Conservation (phyloP, 305 asterid species). For the Nicotiana rustica region DNA sequence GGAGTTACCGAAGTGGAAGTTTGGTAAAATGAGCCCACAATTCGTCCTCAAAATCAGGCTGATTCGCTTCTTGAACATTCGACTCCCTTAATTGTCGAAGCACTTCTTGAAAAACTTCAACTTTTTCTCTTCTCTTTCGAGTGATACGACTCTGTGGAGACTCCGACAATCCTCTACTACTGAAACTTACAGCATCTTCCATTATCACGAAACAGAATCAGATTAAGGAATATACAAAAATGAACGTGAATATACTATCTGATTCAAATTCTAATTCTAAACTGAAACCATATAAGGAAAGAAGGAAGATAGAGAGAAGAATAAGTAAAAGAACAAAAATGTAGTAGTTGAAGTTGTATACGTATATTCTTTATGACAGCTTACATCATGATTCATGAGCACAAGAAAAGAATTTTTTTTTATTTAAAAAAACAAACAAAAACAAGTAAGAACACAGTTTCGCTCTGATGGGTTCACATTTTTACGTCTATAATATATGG, state of each 20-base stretch:
- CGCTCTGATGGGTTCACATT: neutral
- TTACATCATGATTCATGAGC: conserved; percentile 48
- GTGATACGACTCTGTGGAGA: conserved; percentile 57
- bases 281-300: conserved; percentile 8
- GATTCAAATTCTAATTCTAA: conserved; percentile 70
- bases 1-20: conserved; percentile 72
- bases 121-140: conserved; percentile 68
- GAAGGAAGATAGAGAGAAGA: neutral
- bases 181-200: conserved; percentile 84
- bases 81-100: conserved; percentile 62
- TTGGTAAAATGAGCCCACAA: conserved; percentile 82
- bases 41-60: conserved; percentile 79
- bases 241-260: conserved; percentile 58
- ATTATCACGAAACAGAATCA: conserved; percentile 38
- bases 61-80: conserved; percentile 56
- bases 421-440: neutral
- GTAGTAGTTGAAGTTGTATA: conserved; percentile 47
- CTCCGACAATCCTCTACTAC: conserved; percentile 71
- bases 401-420: conserved; percentile 26
- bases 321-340: neutral
- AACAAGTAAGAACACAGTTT: neutral
- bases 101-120: conserved; percentile 78
- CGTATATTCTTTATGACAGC: conserved; percentile 40
- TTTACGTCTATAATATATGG: conserved; percentile 18
- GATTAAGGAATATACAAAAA: conserved; percentile 29